Evolutionary conservation across 768 basidiomycete species (phyloP).

Genomic region (Vararia minispora): DNA sequence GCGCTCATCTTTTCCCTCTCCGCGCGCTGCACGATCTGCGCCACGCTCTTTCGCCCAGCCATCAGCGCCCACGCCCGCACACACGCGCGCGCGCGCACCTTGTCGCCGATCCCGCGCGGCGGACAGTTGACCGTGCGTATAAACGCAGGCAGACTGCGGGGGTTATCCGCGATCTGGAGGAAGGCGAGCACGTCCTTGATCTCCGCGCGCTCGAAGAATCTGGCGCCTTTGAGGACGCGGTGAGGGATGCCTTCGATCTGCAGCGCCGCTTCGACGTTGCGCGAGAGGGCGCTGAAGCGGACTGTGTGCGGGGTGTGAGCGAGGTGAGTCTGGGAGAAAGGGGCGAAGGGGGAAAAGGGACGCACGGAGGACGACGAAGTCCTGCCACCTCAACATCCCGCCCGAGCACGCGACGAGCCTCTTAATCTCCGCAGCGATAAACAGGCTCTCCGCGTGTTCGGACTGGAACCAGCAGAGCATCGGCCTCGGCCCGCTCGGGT

Average conservation of each 20-base stretch:
- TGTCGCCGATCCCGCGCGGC: constrained; percentile 62
- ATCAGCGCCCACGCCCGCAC: too few relatives aligned
- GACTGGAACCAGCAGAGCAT: constrained; percentile 39
- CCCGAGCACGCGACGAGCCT: constrained; percentile 65
- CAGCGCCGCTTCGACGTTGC: constrained; percentile 62
- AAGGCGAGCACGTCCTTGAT: constrained; percentile 79
- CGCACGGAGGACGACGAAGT: constrained; percentile 78
- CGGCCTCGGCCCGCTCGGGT: constrained; percentile 50
- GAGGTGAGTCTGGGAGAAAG: constrained; percentile 1
- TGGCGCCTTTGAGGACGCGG: constrained; percentile 66
- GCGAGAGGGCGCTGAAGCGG: constrained; percentile 71
- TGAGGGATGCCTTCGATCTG: constrained; percentile 74
- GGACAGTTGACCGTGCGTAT: constrained; percentile 65
- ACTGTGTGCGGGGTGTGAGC: constrained; percentile 30
- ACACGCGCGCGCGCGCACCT: too few relatives aligned
- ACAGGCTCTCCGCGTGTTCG: constrained; percentile 56
- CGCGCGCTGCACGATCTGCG: constrained; percentile 45
- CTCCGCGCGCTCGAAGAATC: constrained; percentile 82
- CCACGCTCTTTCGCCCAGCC: constrained; percentile 55
- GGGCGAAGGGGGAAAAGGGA: constrained; percentile 5
- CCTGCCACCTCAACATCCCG: constrained; percentile 56
- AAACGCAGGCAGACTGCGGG: constrained; percentile 54
- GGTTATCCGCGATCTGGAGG: constrained; percentile 74
- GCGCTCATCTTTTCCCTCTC: constrained; percentile 39
- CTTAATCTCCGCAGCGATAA: constrained; percentile 71